Percentiles rank a stretch among this genome's conserved stretches.
Conservation (phyloP, 768 basidiomycete species). For the Astraeus odoratus region DNA sequence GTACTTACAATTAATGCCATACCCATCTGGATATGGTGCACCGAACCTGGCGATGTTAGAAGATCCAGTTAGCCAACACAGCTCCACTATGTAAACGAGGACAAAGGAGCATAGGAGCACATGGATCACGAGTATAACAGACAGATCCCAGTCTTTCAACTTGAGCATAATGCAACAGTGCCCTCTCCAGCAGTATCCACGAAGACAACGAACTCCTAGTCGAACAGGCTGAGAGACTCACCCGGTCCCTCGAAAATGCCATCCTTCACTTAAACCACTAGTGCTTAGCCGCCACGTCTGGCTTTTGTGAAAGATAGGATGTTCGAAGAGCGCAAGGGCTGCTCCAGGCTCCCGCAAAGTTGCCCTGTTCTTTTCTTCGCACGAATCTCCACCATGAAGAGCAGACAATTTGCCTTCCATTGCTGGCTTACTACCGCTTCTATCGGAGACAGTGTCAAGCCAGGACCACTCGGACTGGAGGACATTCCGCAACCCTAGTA, state of each 20-base stretch:
- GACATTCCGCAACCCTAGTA: slow-evolving; percentile 75
- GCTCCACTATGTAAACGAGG: neutral
- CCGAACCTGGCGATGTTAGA: neutral
- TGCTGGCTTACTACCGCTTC: neutral
- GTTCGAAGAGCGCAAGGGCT: slow-evolving; percentile 54
- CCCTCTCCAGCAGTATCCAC: too few relatives aligned
- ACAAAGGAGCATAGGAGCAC: too few relatives aligned
- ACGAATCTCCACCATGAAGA: neutral
- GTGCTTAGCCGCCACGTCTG: slow-evolving; percentile 86
- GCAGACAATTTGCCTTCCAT: slow-evolving; percentile 4
- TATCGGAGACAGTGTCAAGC: slow-evolving; percentile 11
- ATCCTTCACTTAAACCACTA: slow-evolving; percentile 81
- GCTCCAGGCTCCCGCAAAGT: neutral
- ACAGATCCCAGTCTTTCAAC: neutral
- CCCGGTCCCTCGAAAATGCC: slow-evolving; percentile 86
- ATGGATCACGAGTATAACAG: neutral
- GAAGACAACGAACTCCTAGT: too few relatives aligned
- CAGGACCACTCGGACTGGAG: slow-evolving; percentile 33
- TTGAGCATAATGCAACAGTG: too few relatives aligned
- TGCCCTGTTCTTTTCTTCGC: neutral
- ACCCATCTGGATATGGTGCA: neutral
- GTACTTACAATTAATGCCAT: neutral
- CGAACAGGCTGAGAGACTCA: slow-evolving; percentile 27
- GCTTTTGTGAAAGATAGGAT: slow-evolving; percentile 66
- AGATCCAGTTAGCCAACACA: neutral